Conservation (phyloP, 1,284 basidiomycete species). For the Puccinia triticina region DNA sequence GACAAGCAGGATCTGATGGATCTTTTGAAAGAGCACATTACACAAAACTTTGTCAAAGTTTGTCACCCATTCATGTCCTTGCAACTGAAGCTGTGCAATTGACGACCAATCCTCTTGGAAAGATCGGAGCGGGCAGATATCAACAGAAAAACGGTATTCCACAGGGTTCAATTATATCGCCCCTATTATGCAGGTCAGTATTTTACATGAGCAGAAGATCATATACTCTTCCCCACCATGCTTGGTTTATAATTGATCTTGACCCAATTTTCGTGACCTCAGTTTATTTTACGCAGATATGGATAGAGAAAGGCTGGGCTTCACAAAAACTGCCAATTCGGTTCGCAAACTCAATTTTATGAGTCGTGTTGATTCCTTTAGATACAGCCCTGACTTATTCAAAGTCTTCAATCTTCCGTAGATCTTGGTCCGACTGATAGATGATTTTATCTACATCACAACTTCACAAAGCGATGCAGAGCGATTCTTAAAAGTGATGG, state of each 20-base stretch:
- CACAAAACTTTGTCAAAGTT: conserved; percentile 85
- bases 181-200: conserved; percentile 70
- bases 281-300: conserved; percentile 91
- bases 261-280: conserved; percentile 12
- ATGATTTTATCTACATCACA: conserved; percentile 91
- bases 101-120: conserved; percentile 5
- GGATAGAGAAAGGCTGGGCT: conserved; percentile 70
- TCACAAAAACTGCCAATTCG: conserved; percentile 67
- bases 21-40: conserved; percentile 84
- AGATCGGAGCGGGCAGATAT: conserved; percentile 78
- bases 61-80: conserved; percentile 51
- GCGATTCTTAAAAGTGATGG: conserved; percentile 76
- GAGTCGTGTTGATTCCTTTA: background rate
- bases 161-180: conserved; percentile 88
- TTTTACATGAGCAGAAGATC: background rate
- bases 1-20: conserved; percentile 68
- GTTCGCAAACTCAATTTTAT: conserved; percentile 61
- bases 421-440: conserved; percentile 81
- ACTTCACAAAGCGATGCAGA: conserved; percentile 69
- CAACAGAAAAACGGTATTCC: conserved; percentile 89
- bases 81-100: background rate
- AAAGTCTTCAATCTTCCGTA: conserved; percentile 59
- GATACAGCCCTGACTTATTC: background rate
- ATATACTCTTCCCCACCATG: background rate
- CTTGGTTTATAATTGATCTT: background rate